Evolutionary conservation across 2,329 filamentous ascomycete genomes (phyloP).

Genomic region (Orbilia javanica): DNA sequence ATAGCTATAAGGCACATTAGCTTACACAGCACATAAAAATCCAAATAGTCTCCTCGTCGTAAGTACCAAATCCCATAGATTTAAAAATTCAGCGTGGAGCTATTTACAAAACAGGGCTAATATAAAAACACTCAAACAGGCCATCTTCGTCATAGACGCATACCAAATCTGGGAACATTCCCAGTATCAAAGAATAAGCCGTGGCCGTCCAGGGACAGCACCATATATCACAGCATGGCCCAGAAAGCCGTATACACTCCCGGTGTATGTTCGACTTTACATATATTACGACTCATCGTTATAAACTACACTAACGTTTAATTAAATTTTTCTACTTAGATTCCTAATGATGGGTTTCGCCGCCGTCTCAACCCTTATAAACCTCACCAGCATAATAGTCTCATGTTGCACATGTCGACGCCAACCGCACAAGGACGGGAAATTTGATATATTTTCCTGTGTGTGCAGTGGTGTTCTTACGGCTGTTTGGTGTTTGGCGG

Average conservation of each 20-base stretch:
- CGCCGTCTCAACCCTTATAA: slow-evolving; percentile 18
- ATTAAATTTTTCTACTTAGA: background rate
- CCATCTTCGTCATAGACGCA: slow-evolving; percentile 32
- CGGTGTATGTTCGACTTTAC: slow-evolving; percentile 20
- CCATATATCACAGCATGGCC: slow-evolving; percentile 57
- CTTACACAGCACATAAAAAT: background rate
- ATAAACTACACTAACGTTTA: background rate
- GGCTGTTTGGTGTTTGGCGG: slow-evolving; percentile 31
- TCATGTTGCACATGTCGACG: slow-evolving; percentile 39
- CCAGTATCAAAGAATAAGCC: slow-evolving; percentile 39
- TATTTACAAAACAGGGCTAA: background rate
- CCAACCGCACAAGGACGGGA: background rate
- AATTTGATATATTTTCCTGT: slow-evolving; percentile 41
- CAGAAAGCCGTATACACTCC: slow-evolving; percentile 27
- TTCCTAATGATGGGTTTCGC: slow-evolving; percentile 29
- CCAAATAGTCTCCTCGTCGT: slow-evolving; percentile 47
- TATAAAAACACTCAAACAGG: slow-evolving; percentile 28
- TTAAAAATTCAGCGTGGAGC: no score
- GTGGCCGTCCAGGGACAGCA: slow-evolving; percentile 38
- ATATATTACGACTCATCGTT: no score
- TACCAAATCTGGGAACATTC: slow-evolving; percentile 34
- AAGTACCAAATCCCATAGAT: background rate
- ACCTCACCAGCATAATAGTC: slow-evolving; percentile 23
- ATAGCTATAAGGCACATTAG: background rate
- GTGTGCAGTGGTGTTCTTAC: slow-evolving; percentile 11